phyloP scores from a whole-genome alignment of 495 filamentous ascomycete species.

The Hyaloscypha bicolor region DNA sequence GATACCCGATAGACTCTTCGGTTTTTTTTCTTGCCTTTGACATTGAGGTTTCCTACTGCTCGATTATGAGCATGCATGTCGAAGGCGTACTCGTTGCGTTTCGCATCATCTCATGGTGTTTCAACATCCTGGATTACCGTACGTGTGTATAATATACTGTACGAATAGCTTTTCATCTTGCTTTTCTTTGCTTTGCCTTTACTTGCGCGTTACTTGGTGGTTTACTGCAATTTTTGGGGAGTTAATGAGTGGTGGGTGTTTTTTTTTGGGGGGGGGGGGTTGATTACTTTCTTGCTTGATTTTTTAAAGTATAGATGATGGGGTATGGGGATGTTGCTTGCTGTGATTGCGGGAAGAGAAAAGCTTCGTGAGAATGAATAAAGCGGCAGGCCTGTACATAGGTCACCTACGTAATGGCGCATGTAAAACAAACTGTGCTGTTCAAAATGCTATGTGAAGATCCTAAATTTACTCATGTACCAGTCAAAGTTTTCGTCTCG shows the following conservation, averaged over 20 bases:
- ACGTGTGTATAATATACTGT: background rate
- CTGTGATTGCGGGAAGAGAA: background rate
- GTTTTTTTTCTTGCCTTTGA: background rate
- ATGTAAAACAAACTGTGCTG: background rate
- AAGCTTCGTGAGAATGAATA: background rate
- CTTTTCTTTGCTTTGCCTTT: background rate
- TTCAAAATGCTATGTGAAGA: background rate
- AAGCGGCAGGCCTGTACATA: background rate
- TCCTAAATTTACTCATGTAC: no score
- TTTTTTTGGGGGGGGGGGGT: background rate
- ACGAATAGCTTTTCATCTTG: background rate
- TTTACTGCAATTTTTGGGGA: background rate
- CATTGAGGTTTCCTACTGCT: background rate
- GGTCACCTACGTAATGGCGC: background rate
- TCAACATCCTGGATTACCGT: background rate
- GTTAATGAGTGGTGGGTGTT: background rate
- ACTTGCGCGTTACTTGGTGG: background rate
- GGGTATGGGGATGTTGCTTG: background rate
- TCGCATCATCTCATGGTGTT: background rate
- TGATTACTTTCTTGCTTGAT: background rate
- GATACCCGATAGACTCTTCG: slow-evolving; percentile 14
- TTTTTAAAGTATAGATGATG: background rate
- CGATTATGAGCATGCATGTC: background rate
- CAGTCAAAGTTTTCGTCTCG: no score
- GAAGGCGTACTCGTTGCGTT: background rate